Evolutionary conservation across 2,329 filamentous ascomycete species (phyloP), one percentile per base, ranked within the genome.

Genomic region (Xylariales sp.): DNA sequence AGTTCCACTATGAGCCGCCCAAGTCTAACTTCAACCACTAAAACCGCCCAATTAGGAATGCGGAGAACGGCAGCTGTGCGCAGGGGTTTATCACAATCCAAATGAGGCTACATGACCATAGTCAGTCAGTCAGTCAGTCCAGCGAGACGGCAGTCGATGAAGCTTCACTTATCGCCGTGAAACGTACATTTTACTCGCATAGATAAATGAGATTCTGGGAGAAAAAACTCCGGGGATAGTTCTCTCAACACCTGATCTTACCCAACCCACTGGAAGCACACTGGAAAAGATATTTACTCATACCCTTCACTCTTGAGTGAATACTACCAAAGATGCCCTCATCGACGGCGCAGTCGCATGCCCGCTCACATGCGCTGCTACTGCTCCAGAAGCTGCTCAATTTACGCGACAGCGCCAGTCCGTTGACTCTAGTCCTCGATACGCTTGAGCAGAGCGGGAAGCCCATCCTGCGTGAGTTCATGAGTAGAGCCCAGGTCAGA

Each of bases 381-480:
- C 84, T 97, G 2, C 89, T 97, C 63, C 92, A 94, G 70, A 94
- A 93, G 76, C 83, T 97, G 1, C 84, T 97, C 70, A 93, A 90
- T 76, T 83, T 93, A 64, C 87, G 93, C 69, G 92, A 96, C 79
- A 89, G 89, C 64, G 89, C 91, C 14, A 97, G 93, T 56, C 95
- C 95, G 2, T 89, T 98, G 75, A 97, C 94, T 0, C 83, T 98
- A 32, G 81, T 97, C 3, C 84, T 97, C 64, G 95, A 98, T 79
- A 93, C 86, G 41, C 84, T 97, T 36, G 93, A 97, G 81, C 94
- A 97, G 80, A 89, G 90, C 32, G 92, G 90, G 6, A 85, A 84
- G 36, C 90, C 90, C 0, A 81, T 97, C 3, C 71, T 95, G 1
- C 81, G 83, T 18, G 94, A 97, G 79, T 93, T 95, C 79, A 87